Evolutionary conservation across 2,329 filamentous ascomycete species (phyloP), one percentile per base, ranked within the genome.

Genomic region (Davidsoniella australis): DNA sequence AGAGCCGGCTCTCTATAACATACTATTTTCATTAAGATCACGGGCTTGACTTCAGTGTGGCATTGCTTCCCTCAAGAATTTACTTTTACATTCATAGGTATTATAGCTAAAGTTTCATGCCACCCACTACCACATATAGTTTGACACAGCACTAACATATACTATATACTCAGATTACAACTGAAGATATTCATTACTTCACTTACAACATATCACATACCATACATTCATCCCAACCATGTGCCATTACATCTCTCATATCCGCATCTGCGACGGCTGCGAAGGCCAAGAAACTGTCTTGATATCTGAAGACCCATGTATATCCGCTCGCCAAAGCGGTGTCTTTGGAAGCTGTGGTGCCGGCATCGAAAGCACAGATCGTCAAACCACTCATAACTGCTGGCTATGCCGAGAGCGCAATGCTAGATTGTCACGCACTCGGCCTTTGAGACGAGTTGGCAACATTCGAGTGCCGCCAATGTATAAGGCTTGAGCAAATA

Each of bases 211-310:
- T 42, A 14, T 20, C 16, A 45, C 2, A n/a, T 2, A 17, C n/a
- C 26, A n/a, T 54, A 58, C 29, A 29, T 18, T 14, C 56, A 59
- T 41, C 47, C 47, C 37, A 50, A 55, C 17, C 50, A 66, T 65
- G 64, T 66, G 63, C 57, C 63, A 60, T 56, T 65, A 61, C 57
- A 57, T 59, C 51, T 64, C 57, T 29, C 60, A 66, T 54, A 54
- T 64, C 41, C 59, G 62, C 43, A 56, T 58, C 47, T 66, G 63
- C 56, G 59, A 58, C 48, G 41, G 58, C 38, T 66, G 64, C 54
- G 56, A 56, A 42, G 54, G 55, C 41, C 58, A 63, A 49, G 60
- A 65, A 41, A 65, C 60, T 1, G 58, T 66, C 17, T 59, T 66
- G 23, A 65, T 66, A 23, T 64, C 63, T 2, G 64, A 66, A 49